Evolutionary conservation across 2,329 filamentous ascomycete genomes (phyloP).

Genomic region (Calonectria pseudoreteaudii): DNA sequence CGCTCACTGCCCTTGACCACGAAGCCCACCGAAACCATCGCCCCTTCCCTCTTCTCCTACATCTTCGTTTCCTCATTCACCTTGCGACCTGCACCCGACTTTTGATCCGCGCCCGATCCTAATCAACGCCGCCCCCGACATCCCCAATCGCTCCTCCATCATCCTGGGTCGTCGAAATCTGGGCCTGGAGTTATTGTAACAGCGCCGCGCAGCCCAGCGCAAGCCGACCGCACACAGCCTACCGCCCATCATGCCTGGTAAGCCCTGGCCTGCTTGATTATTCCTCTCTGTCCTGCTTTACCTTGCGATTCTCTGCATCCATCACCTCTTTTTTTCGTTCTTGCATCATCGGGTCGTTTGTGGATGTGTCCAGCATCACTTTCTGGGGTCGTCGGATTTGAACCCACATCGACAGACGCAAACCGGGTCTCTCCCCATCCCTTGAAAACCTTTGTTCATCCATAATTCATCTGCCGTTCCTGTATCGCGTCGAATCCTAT

Average conservation of each 20-base stretch:
- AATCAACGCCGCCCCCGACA: neutral
- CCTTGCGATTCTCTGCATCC: neutral
- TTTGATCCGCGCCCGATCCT: neutral
- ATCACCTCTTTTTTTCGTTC: neutral
- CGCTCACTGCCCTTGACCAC: conserved; percentile 16
- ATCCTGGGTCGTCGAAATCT: conserved; percentile 8
- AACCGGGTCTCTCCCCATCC: conserved; percentile 13
- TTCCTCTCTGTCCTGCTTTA: neutral
- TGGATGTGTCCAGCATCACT: neutral
- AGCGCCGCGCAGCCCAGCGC: conserved; percentile 19
- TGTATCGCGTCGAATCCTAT: conserved; percentile 2
- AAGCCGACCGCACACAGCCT: neutral
- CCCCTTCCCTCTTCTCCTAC: neutral
- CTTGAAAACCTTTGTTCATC: conserved; percentile 4
- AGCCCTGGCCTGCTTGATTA: conserved; percentile 5
- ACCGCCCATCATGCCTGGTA: conserved; percentile 26
- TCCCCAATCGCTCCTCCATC: conserved; percentile 9
- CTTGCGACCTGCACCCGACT: neutral
- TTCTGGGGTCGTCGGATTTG: neutral
- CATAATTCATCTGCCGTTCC: conserved; percentile 5
- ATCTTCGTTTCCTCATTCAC: neutral
- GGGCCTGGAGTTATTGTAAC: conserved; percentile 10
- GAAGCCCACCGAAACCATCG: neutral
- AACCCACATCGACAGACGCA: conserved; percentile 15
- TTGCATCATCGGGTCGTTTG: neutral